These are phyloP conservation scores for Erythrobasidium hasegawianum DNA, from an alignment of 1,284 basidiomycete genomes.

Conservation along the genomic window DNA sequence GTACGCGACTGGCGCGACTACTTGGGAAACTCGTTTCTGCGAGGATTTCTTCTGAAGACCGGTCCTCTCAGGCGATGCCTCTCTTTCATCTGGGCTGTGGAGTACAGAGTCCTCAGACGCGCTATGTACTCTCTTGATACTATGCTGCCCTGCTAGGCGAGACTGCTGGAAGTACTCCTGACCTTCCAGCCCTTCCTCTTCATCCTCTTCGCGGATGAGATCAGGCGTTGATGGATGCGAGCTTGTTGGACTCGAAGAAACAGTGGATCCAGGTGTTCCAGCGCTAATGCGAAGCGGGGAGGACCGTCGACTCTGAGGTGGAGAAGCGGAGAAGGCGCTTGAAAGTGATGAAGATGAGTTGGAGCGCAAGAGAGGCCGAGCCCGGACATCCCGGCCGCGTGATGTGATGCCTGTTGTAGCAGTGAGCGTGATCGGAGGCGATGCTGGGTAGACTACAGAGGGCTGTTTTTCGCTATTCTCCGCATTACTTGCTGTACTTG, in stretches of 20 bases:
- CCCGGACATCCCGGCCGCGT: conserved; percentile 15
- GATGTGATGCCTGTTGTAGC: background rate
- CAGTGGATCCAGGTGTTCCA: background rate
- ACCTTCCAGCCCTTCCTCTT: conserved; percentile 2
- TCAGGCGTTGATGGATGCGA: conserved; percentile 13
- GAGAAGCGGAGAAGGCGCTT: background rate
- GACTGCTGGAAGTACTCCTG: background rate
- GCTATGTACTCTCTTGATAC: background rate
- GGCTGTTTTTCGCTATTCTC: too few species aligned
- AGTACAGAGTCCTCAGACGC: conserved; percentile 3
- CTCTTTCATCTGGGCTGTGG: conserved; percentile 6
- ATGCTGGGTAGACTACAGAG: too few species aligned
- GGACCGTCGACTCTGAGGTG: conserved; percentile 3
- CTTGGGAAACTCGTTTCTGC: background rate
- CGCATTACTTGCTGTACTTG: too few species aligned
- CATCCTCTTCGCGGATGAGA: conserved; percentile 30
- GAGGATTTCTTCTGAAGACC: background rate
- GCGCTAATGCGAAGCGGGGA: conserved; percentile 1
- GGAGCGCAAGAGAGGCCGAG: conserved; percentile 19
- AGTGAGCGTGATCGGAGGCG: background rate
- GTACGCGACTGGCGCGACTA: too few species aligned
- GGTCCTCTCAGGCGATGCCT: too few species aligned
- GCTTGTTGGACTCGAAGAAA: conserved; percentile 5
- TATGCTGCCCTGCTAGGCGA: background rate
- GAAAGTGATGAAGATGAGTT: conserved; percentile 14